Percentiles rank a stretch among this genome's conserved stretches.
Evolutionary conservation across 169 alveolate species (phyloP).

Genomic region (Plasmodium relictum): DNA sequence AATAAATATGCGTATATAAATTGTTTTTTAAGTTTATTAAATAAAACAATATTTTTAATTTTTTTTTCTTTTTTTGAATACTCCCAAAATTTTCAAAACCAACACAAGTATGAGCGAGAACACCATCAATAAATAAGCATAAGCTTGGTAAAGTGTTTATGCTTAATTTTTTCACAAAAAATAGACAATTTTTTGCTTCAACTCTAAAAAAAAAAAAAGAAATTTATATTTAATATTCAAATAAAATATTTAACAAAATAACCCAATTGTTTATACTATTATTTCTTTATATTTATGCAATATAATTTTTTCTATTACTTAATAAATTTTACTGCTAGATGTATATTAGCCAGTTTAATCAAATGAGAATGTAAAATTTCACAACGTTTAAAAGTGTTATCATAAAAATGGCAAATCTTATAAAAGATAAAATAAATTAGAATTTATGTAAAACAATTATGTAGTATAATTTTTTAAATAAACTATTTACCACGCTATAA

Average conservation of each 20-base stretch:
- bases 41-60: neutral
- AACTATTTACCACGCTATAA: slow-evolving; percentile 27
- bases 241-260: neutral
- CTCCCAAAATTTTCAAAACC: slow-evolving; percentile 77
- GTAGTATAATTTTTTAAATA: neutral
- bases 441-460: neutral
- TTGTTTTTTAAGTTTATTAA: no score
- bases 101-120: slow-evolving; percentile 43
- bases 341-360: slow-evolving; percentile 64
- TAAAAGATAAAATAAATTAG: neutral
- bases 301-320: slow-evolving; percentile 21
- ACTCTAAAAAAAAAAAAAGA: slow-evolving; percentile 23
- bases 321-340: slow-evolving; percentile 53
- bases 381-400: slow-evolving; percentile 57
- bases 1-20: neutral
- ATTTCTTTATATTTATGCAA: neutral
- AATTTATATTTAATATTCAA: neutral
- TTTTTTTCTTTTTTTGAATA: slow-evolving; percentile 2
- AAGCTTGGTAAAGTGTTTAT: slow-evolving; percentile 64
- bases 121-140: slow-evolving; percentile 74
- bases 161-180: slow-evolving; percentile 64
- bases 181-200: slow-evolving; percentile 71
- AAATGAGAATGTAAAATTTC: slow-evolving; percentile 68
- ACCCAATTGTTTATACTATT: neutral
- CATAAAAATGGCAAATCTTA: slow-evolving; percentile 74